Evolutionary conservation across 2,329 filamentous ascomycete genomes (phyloP).

Genomic region (Hymenoscyphus albidus): DNA sequence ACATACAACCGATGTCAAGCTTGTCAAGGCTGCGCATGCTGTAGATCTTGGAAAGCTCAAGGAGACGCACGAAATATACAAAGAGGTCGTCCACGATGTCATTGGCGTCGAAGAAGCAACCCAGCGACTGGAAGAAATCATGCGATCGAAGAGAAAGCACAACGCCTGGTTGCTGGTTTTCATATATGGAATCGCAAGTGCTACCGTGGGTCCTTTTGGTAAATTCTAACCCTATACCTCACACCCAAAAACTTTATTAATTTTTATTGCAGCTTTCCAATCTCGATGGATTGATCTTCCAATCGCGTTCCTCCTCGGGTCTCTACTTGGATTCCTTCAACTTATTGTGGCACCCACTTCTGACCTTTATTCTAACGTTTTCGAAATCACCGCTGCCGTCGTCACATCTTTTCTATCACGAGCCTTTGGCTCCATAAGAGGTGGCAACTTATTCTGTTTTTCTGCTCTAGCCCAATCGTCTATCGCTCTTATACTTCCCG

Average conservation of each 20-base stretch:
- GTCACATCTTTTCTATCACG: slow-evolving; percentile 60
- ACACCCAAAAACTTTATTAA: slow-evolving; percentile 9
- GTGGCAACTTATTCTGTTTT: slow-evolving; percentile 55
- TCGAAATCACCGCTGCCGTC: slow-evolving; percentile 59
- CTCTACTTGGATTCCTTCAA: slow-evolving; percentile 65
- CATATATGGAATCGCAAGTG: slow-evolving; percentile 69
- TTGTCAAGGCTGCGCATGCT: slow-evolving; percentile 64
- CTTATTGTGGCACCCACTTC: slow-evolving; percentile 66
- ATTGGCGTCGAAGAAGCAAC: slow-evolving; percentile 69
- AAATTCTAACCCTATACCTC: slow-evolving; percentile 9
- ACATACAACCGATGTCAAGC: slow-evolving; percentile 76
- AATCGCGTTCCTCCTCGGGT: slow-evolving; percentile 66
- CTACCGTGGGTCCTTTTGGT: slow-evolving; percentile 64
- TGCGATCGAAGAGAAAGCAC: slow-evolving; percentile 45
- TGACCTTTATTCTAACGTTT: slow-evolving; percentile 63
- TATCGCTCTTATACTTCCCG: slow-evolving; percentile 63
- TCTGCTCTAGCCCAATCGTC: slow-evolving; percentile 61
- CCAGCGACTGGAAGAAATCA: slow-evolving; percentile 54
- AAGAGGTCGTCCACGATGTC: slow-evolving; percentile 76
- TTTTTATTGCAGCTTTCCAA: slow-evolving; percentile 51
- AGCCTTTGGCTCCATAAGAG: slow-evolving; percentile 56
- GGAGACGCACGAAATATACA: slow-evolving; percentile 74
- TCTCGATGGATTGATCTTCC: slow-evolving; percentile 70
- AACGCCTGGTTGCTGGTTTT: slow-evolving; percentile 52
- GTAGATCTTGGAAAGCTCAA: slow-evolving; percentile 70